Evolutionary conservation across 768 basidiomycete genomes (phyloP).

Genomic region (Russula griseocarnosa): DNA sequence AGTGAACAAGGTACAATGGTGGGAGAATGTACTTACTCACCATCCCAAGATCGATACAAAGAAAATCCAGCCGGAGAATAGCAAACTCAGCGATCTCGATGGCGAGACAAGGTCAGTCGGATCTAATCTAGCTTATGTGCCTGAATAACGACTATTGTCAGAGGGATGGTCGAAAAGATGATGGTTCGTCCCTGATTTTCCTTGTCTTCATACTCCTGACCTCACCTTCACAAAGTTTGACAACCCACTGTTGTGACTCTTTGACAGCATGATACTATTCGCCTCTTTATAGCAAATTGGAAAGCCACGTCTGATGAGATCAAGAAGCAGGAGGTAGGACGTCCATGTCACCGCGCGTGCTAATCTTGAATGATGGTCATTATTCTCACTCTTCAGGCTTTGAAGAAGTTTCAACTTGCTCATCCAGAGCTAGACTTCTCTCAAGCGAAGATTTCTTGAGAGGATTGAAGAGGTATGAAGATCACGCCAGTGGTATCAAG

Average conservation of each 20-base stretch:
- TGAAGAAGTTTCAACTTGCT: conserved; percentile 82
- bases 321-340: conserved; percentile 79
- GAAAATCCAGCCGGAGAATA: conserved; percentile 93
- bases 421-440: conserved; percentile 96
- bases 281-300: conserved; percentile 71
- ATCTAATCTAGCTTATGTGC: not conserved
- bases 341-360: conserved; percentile 1
- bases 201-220: not conserved
- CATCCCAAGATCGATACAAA: conserved; percentile 96
- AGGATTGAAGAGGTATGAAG: not conserved
- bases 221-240: conserved; percentile 50
- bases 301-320: conserved; percentile 93
- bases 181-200: conserved; percentile 63
- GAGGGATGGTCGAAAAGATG: conserved; percentile 99
- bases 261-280: conserved; percentile 8
- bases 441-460: conserved; percentile 78
- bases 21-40: conserved; percentile 93
- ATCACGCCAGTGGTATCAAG: not conserved
- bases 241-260: conserved; percentile 48
- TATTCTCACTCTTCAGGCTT: conserved; percentile 44
- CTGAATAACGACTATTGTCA: conserved; percentile 32
- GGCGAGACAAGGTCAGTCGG: conserved; percentile 76
- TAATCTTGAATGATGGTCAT: conserved; percentile 11
- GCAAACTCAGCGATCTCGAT: conserved; percentile 93
- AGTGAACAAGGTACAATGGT: conserved; percentile 87